Evolutionary conservation across 1,284 basidiomycete genomes (phyloP).

Genomic region (Trichosporon asahii): DNA sequence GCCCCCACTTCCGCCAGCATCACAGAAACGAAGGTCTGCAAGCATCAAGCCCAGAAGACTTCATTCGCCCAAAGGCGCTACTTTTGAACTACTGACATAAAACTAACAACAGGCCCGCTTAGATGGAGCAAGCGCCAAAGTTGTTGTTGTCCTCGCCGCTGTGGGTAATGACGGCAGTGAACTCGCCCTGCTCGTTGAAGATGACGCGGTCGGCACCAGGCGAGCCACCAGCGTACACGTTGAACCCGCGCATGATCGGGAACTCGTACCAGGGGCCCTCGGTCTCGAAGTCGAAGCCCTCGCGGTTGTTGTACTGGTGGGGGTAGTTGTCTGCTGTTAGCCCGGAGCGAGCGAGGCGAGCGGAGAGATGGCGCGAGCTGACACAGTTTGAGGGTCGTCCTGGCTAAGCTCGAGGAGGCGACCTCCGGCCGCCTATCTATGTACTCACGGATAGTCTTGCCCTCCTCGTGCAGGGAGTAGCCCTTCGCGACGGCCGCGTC

Average conservation of each 20-base stretch:
- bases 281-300: constrained; percentile 11
- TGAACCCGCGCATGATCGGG: constrained; percentile 8
- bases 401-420: no score
- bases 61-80: background rate
- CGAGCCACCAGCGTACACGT: constrained; percentile 13
- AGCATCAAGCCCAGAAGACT: background rate
- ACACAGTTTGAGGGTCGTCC: no score
- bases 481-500: constrained; percentile 7
- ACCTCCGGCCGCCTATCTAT: background rate
- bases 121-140: constrained; percentile 5
- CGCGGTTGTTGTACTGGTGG: background rate
- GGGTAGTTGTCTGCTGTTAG: background rate
- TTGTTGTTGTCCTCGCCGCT: constrained; percentile 1
- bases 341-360: background rate
- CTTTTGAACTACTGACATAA: background rate
- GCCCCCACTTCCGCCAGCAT: no score
- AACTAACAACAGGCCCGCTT: background rate
- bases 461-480: background rate
- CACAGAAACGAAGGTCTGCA: no score
- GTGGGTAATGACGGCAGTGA: constrained; percentile 14
- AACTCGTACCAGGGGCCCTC: constrained; percentile 15
- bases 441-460: background rate
- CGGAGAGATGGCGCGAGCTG: background rate
- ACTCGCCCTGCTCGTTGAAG: constrained; percentile 8
- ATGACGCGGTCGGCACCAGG: constrained; percentile 18